Base-by-base conservation (phyloP, 2,329 filamentous ascomycete species). In the Penicillium digitatum region DNA sequence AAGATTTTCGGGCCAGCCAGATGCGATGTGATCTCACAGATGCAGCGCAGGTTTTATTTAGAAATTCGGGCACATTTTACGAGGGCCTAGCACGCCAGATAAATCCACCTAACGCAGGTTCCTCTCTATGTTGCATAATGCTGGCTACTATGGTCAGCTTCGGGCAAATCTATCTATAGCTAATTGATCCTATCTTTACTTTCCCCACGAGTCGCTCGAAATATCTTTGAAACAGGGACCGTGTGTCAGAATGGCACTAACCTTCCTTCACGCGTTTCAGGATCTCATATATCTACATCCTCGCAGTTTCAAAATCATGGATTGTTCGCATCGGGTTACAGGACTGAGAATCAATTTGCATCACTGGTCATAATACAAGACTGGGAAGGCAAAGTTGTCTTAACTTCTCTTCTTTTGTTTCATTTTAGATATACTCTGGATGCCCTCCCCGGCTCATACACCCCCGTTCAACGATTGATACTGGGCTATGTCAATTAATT, bases 161-260 rank as follows among this genome's bases (percentile, higher is more conserved):
- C 56, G 44, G 32, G 45, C 2, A 5, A 31, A 54, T 62, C 62
- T 65, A 64, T 62, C 56, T 59, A 65, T 63, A 59, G 62, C 54
- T 50, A 52, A 58, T 59, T 61, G 49, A 46, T 60, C 55, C 61
- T 63, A 63, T 63, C 57, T 63, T 63, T 59, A 52, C 46, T 29
- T 35, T 57, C 18, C 38, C 26, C 32, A 32, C 43, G 34, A 42
- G 42, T 42, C 48, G 48, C 59, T 57, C 53, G 57, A 58, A 58
- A 60, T 60, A 62, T 56, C 56, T 48, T 45, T 62, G 61, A 63
- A 61, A 63, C 62, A 54, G 43, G 57, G 59, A 59, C 54, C 54
- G 27, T 52, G 45, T 61, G 61, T 55, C 37, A 55, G 51, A 29
- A 52, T 43, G 37, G 20, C 12, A 45, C 20, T 55, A 61, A 62